Base-by-base conservation (phyloP, 2,329 filamentous ascomycete species). In the Samsoniella hepiali region DNA sequence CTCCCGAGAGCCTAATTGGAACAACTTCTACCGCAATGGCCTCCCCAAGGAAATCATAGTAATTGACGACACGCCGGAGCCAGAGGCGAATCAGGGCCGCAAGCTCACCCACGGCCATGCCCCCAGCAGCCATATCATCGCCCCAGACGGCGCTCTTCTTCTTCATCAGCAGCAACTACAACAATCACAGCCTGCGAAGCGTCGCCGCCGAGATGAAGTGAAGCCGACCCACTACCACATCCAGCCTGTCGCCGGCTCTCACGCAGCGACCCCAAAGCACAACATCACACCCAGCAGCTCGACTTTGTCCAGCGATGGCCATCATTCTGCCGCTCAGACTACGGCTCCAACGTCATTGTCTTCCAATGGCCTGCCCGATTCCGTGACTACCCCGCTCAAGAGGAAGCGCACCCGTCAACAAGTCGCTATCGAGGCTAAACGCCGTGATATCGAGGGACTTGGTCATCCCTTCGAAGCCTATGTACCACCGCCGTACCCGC, bases 361-460 rank as follows among this genome's bases (percentile, higher is more conserved):
- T 0, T 86, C 85, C 3, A 83, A 81, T 63, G 77, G 82, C 65
- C 82, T 85, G 53, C 88, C 91, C 71, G 88, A 91, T 58, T 84
- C 88, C 58, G 80, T 80, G 38, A 81, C 84, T 59, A 81, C 86
- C n/a, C 91, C 93, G 40, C 90, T 95, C 75, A 98, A 98, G 80
- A 86, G 93, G 71, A 97, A 97, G 78, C 86, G 95, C 17, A 92
- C 90, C 27, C 86, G 91, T 65, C 90, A 93, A 68, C 90, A 93
- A 68, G 83, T 88, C 63, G 90, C 91, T 71, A 91, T 93, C 72
- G 91, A 96, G 74, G 88, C 91, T 62, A 94, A 92, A 74, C 83
- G 89, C 68, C 85, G 89, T 70, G 91, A 95, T 71, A 79, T 90
- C 51, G 90, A 93, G 70, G 82, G 82, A 31, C 82, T 87, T 45